phyloP scores from a whole-genome alignment of 768 basidiomycete species.

The Lactarius quietus region DNA sequence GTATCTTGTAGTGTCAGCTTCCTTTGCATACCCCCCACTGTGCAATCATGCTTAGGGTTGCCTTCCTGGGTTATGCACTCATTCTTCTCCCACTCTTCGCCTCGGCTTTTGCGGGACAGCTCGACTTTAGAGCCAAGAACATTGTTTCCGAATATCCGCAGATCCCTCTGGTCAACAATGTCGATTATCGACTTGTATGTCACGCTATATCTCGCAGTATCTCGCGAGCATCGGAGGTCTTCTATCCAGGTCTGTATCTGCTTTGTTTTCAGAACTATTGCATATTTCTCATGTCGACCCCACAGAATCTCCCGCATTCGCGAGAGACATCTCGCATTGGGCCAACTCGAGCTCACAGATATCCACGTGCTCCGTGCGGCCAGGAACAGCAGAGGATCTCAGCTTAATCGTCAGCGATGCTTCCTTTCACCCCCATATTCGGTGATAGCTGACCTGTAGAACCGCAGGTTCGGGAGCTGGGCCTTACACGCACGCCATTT shows the following conservation, averaged over 20 bases:
- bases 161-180: background rate
- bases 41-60: background rate
- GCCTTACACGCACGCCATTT: background rate
- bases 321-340: background rate
- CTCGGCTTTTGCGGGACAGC: background rate
- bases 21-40: background rate
- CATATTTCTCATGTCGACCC: too few species aligned
- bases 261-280: background rate
- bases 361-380: conserved; percentile 6
- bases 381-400: background rate
- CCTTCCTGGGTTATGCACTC: background rate
- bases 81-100: background rate
- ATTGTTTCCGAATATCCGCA: background rate
- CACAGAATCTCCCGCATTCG: background rate
- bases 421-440: background rate
- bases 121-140: background rate
- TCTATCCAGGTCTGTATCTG: background rate
- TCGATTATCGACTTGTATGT: background rate
- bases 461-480: background rate
- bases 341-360: background rate
- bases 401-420: background rate
- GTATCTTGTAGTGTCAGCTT: background rate
- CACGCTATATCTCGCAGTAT: background rate
- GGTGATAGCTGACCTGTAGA: too few species aligned
- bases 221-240: background rate